Conservation (phyloP, 768 basidiomycete species). For the Russula ochroleuca region DNA sequence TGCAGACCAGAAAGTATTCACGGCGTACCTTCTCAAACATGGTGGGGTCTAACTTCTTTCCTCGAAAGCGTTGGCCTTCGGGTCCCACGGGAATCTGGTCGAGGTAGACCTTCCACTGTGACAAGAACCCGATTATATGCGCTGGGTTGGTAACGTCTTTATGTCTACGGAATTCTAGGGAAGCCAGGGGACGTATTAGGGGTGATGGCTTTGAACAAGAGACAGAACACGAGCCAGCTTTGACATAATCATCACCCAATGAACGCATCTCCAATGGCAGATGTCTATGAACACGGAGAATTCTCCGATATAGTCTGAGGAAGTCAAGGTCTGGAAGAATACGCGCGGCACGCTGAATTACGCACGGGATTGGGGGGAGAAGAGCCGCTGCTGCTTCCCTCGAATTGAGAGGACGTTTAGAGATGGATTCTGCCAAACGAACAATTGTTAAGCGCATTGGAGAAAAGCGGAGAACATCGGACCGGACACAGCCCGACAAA, state of each 20-base stretch:
- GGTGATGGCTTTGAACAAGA: background rate
- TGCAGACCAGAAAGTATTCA: background rate
- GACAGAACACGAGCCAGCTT: slow-evolving; percentile 31
- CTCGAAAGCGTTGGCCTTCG: slow-evolving; percentile 47
- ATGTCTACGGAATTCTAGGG: slow-evolving; percentile 84
- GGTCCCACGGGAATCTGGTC: slow-evolving; percentile 56
- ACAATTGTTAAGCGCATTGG: slow-evolving; percentile 17
- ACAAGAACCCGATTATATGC: slow-evolving; percentile 91
- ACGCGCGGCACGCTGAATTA: slow-evolving; percentile 19
- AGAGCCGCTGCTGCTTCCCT: slow-evolving; percentile 38
- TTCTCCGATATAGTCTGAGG: slow-evolving; percentile 41
- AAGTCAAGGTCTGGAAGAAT: background rate
- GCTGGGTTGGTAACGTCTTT: slow-evolving; percentile 74
- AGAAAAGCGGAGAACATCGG: background rate
- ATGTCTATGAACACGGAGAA: slow-evolving; percentile 41
- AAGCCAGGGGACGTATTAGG: background rate
- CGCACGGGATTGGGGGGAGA: slow-evolving; percentile 43
- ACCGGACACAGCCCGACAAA: background rate
- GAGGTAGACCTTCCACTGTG: slow-evolving; percentile 93
- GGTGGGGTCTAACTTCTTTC: slow-evolving; percentile 65
- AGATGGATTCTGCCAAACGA: slow-evolving; percentile 32
- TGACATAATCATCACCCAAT: slow-evolving; percentile 48
- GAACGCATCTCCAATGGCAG: slow-evolving; percentile 45
- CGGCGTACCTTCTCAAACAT: slow-evolving; percentile 66
- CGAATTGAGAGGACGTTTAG: slow-evolving; percentile 33